A percentile compares a stretch with the other conserved stretches of the same genome.
Evolutionary conservation across 2,329 filamentous ascomycete genomes (phyloP).

Genomic region (Penicillium palitans): DNA sequence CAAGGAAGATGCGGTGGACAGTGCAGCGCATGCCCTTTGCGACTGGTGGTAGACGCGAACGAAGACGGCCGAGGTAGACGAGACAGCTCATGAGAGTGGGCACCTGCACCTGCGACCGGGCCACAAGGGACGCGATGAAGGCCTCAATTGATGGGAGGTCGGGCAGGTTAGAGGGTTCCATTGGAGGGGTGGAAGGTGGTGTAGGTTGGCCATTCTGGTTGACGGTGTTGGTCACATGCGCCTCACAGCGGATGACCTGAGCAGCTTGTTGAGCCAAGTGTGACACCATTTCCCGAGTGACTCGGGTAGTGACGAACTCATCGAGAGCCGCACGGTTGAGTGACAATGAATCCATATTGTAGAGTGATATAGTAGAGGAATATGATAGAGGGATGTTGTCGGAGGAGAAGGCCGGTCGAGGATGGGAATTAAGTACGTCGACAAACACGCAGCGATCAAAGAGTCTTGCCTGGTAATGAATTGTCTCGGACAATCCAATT

Average conservation of each 20-base stretch:
- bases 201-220: constrained; percentile 56
- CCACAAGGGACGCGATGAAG: constrained; percentile 89
- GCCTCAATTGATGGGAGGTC: constrained; percentile 75
- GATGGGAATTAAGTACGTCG: constrained; percentile 6
- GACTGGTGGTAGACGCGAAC: constrained; percentile 82
- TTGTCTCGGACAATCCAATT: not conserved
- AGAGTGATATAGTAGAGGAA: no score
- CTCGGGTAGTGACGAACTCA: constrained; percentile 50
- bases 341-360: constrained; percentile 15
- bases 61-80: constrained; percentile 85
- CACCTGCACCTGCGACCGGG: constrained; percentile 93
- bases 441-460: not conserved
- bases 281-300: constrained; percentile 50
- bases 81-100: constrained; percentile 96
- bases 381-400: not conserved
- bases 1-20: constrained; percentile 95
- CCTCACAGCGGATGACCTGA: constrained; percentile 51
- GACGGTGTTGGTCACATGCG: constrained; percentile 50
- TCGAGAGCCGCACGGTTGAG: constrained; percentile 49
- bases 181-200: constrained; percentile 60
- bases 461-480: no score
- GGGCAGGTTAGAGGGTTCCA: constrained; percentile 46
- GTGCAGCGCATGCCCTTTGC: constrained; percentile 97
- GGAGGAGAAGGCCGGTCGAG: constrained; percentile 11
- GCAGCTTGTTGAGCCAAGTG: constrained; percentile 50